Evolutionary conservation across 2,329 filamentous ascomycete genomes (phyloP), one percentile per base, ranked within the genome.

Genomic region (Stagonosporopsis cucurbitacearum): DNA sequence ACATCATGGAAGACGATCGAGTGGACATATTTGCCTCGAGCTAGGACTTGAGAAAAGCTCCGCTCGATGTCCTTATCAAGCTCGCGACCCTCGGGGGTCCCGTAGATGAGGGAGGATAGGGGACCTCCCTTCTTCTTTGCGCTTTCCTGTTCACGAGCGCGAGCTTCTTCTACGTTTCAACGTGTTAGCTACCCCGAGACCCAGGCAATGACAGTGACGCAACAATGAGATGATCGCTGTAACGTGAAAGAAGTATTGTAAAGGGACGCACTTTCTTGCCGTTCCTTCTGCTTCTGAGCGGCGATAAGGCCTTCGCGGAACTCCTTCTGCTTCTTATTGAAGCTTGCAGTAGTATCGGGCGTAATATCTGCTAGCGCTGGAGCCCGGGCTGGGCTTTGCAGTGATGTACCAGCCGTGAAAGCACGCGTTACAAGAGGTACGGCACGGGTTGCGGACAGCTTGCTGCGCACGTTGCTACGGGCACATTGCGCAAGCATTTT

Each of bases 1-100:
- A 99, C 95, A 59, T 96, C 86, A 80, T 99, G 95, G 73, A 96
- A 92, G 56, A 96, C 92, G 75, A 99, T 97, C 42, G 92, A 96
- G 78, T 99, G 95, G 50, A 99, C 93, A 72, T 99, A 99, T 80
- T 99, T 99, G 72, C 95, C 95, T 63, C 95, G 86, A 22, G 95
- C 95, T 41, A 99, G 82, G 40, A 98, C 91, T 77, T 97, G 93
- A 47, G 91, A 96, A 80, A 98, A 99, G 74, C 91, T 96, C 55
- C 93, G 88, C 80, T 98, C 92, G 71, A 99, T 94, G 79, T 98
- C 94, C 62, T 91, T 90, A 72, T 99, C 95, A 75, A 97, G 86
- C 79, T 96, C 90, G 59, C 93, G 88, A 28, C 93, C 95, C 78
- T 98, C 94, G 72, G 95, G 92, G 13, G 95, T 99, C 70, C 95